Evolutionary conservation across 169 alveolate species (phyloP), one percentile per base, ranked within the genome.

Genomic region (Babesia gibsoni): DNA sequence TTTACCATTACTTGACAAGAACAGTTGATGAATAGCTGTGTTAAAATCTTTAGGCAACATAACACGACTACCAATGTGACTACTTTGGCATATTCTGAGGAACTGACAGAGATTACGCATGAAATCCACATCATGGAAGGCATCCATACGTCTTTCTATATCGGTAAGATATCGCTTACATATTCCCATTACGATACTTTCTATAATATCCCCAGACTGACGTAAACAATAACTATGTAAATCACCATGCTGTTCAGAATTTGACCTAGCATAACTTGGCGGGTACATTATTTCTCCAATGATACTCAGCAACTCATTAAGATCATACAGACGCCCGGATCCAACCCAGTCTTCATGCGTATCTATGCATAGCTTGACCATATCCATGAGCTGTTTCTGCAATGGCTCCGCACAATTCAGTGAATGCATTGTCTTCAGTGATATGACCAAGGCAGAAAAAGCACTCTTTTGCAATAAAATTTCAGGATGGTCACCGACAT

Each of bases 101-200:
- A 61, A 61, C 16, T 52, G 46, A 39, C 72, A 61, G 41, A 61
- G 59, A 36, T 61, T 36, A 27, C 72, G 42, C 23, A 61, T 16
- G 7, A 14, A 22, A n/a, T n/a, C n/a, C n/a, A n/a, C n/a, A n/a
- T n/a, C n/a, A n/a, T n/a, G n/a, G n/a, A n/a, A n/a, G n/a, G n/a
- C n/a, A n/a, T n/a, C n/a, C n/a, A n/a, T n/a, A n/a, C n/a, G n/a
- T n/a, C n/a, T n/a, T n/a, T n/a, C n/a, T n/a, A n/a, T n/a, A n/a
- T n/a, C n/a, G n/a, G n/a, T n/a, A n/a, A n/a, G n/a, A n/a, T n/a
- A n/a, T n/a, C n/a, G n/a, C n/a, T n/a, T n/a, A n/a, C n/a, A n/a
- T n/a, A n/a, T n/a, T n/a, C n/a, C n/a, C n/a, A n/a, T n/a, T n/a
- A n/a, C n/a, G n/a, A n/a, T n/a, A n/a, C n/a, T n/a, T n/a, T n/a